Evolutionary conservation across 257 asterid species (phyloP), one percentile per base, ranked within the genome.

Genomic region (Jacaranda copaia): DNA sequence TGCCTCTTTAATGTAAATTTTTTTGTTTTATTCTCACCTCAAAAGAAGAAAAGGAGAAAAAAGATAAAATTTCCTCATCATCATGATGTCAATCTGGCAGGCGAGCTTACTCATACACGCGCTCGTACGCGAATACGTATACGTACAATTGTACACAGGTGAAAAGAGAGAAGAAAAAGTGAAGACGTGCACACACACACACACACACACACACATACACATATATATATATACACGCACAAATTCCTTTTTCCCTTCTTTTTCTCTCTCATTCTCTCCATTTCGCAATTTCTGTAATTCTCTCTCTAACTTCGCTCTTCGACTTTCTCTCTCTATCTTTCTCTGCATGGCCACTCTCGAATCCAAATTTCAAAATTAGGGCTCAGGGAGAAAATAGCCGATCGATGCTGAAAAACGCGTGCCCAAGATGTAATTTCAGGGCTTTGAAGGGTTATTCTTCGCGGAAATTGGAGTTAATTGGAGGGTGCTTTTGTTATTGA

Each of bases 331-430:
- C 81, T 81, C 85, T 53, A 42, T 40, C 78, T 73, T 42, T 72
- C 51, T 59, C 80, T 90, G 96, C 92, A 90, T 87, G 93, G 85
- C 72, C 80, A 76, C 66, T 81, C 79, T 76, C 78, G 74, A 83
- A 69, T 76, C 81, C 78, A 39, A 87, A 63, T 79, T 62, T 55
- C 77, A 46, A 68, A 80, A 81, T 84, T 90, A 93, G 96, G 93
- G 89, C 78, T 75, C 68, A 13, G 49, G 58, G 14, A 48, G 59
- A 11, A 19, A 46, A 4, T 18, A 43, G 18, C 57, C 75, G 68
- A 70, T 74, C 80, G 77, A 38, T 70, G 68, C 66, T 73, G 70
- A 51, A 35, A 80, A 43, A 67, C 70, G 72, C 66, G 70, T 38
- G 66, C 18, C 15, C 76, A 80, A 85, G 84, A 89, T 84, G 93